Conservation (phyloP, 805 yeast genomes). For the Wickerhamiella australiensis region DNA sequence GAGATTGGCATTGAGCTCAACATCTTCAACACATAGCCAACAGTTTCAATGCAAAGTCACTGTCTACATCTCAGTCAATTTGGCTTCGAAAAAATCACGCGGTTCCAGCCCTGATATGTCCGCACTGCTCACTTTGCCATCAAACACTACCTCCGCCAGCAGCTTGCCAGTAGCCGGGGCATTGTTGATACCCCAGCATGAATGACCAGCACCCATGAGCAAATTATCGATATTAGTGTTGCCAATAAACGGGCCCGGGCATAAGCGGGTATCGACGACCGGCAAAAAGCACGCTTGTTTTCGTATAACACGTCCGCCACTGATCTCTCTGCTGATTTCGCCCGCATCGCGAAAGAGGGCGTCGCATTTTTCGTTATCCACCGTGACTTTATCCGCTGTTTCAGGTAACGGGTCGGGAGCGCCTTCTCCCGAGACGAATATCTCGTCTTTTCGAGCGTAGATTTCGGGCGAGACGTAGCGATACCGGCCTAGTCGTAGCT, state of each 20-base stretch:
- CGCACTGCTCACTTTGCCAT: conserved; percentile 68
- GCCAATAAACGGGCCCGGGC: conserved; percentile 89
- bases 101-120: conserved; percentile 79
- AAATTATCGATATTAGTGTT: conserved; percentile 76
- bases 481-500: conserved; percentile 49
- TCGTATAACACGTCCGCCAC: conserved; percentile 61
- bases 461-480: conserved; percentile 83
- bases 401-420: conserved; percentile 83
- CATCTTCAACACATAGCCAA: too few species aligned
- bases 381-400: conserved; percentile 85
- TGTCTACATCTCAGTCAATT: neutral
- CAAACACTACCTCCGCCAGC: conserved; percentile 74
- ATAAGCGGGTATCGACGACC: conserved; percentile 81
- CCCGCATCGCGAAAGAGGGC: conserved; percentile 73
- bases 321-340: conserved; percentile 54
- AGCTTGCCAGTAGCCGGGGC: conserved; percentile 96
- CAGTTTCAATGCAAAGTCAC: too few species aligned
- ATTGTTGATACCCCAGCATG: conserved; percentile 98
- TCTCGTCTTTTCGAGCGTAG: conserved; percentile 90
- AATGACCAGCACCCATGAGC: conserved; percentile 81
- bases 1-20: too few species aligned
- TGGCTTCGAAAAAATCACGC: conserved; percentile 53
- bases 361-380: conserved; percentile 77
- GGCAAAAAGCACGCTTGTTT: conserved; percentile 95
- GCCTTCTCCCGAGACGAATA: conserved; percentile 95